Evolutionary conservation across 2,329 filamentous ascomycete genomes (phyloP).

Genomic region (Ambrosiella cleistominuta): DNA sequence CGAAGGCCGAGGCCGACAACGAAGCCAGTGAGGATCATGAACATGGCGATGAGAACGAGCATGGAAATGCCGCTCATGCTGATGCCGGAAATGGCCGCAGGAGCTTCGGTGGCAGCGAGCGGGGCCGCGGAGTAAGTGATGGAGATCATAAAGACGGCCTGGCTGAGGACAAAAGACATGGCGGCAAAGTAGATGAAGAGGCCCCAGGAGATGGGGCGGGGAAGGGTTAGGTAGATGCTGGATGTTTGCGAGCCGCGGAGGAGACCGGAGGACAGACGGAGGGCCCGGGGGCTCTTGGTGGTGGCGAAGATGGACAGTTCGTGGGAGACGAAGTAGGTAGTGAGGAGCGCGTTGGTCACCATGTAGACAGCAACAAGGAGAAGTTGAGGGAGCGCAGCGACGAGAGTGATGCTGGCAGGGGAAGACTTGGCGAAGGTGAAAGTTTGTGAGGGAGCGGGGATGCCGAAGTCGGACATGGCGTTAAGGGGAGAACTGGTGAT

Average conservation of each 20-base stretch:
- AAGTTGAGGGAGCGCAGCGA: conserved; percentile 31
- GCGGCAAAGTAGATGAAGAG: conserved; percentile 27
- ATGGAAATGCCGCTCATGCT: conserved; percentile 28
- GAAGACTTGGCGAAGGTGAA: conserved; percentile 19
- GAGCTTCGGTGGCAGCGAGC: conserved; percentile 7
- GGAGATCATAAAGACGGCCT: conserved; percentile 24
- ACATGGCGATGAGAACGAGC: conserved; percentile 24
- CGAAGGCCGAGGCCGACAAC: conserved; percentile 25
- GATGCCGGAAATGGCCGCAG: conserved; percentile 19
- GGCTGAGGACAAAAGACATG: conserved; percentile 29
- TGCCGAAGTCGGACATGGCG: conserved; percentile 24
- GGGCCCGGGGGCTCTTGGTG: conserved; percentile 15
- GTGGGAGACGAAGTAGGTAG: conserved; percentile 31
- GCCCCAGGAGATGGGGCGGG: conserved; percentile 27
- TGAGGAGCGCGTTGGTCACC: conserved; percentile 28
- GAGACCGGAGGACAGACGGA: conserved; percentile 30
- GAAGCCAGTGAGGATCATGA: conserved; percentile 21
- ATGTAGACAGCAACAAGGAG: conserved; percentile 32
- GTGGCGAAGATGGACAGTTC: conserved; percentile 30
- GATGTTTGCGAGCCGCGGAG: conserved; percentile 28
- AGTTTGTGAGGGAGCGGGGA: conserved; percentile 21
- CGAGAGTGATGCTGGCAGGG: conserved; percentile 20
- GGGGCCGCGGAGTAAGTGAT: conserved; percentile 16
- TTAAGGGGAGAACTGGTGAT: conserved; percentile 18
- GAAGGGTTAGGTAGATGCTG: conserved; percentile 33